A percentile compares a stretch with the other conserved stretches of the same genome.
These are phyloP conservation scores for Fusarium devonianum DNA, from an alignment of 2,329 filamentous ascomycete species.

Conservation along the genomic window DNA sequence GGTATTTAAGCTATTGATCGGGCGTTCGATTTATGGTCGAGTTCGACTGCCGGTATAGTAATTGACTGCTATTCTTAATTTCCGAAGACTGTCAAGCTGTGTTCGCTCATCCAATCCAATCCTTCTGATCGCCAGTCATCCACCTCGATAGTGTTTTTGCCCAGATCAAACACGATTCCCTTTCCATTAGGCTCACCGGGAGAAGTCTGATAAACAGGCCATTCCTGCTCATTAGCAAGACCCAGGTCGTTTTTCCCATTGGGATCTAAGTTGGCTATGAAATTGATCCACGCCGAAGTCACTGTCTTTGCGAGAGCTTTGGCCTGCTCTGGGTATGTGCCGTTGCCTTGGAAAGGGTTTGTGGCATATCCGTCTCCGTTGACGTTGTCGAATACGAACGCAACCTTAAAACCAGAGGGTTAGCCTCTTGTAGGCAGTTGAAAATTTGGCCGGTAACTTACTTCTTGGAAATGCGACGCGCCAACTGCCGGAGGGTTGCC, in stretches of 20 bases:
- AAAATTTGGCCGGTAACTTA: not conserved
- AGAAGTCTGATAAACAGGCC: conserved; percentile 39
- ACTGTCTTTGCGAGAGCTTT: conserved; percentile 41
- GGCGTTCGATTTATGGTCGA: no score
- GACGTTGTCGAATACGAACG: conserved; percentile 52
- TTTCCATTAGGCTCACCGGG: conserved; percentile 31
- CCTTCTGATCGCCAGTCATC: conserved; percentile 43
- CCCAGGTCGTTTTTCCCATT: conserved; percentile 32
- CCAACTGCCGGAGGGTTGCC: conserved; percentile 30
- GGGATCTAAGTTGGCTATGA: conserved; percentile 37
- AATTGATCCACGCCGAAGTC: conserved; percentile 45
- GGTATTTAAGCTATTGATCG: no score
- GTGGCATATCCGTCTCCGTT: conserved; percentile 43
- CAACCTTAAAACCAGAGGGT: conserved; percentile 37
- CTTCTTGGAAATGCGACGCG: conserved; percentile 50
- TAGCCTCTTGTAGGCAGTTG: not conserved
- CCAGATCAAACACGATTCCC: conserved; percentile 41
- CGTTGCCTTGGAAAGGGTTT: conserved; percentile 44
- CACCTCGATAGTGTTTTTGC: conserved; percentile 37
- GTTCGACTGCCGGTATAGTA: no score
- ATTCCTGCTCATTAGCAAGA: conserved; percentile 16
- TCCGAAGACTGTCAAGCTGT: conserved; percentile 42
- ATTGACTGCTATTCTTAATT: conserved; percentile 19
- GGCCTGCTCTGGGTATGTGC: conserved; percentile 37
- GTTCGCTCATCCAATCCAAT: conserved; percentile 42